Percentiles rank a stretch among this genome's conserved stretches.
These are phyloP conservation scores for Mucor saturninus DNA, from an alignment of 371 early-diverging fungal species.

Conservation along the genomic window DNA sequence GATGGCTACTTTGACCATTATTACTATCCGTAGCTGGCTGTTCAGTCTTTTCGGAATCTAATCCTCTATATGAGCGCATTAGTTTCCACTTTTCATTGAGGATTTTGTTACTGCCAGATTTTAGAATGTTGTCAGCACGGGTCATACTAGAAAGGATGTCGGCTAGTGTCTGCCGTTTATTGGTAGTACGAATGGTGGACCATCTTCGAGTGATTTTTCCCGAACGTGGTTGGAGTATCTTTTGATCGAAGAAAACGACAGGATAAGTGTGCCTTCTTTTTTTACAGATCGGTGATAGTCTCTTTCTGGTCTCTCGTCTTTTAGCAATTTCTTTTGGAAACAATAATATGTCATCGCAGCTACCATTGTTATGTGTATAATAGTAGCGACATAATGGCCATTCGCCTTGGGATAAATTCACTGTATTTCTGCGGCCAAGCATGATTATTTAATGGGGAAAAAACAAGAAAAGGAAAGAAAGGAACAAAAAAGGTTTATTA, in stretches of 20 bases:
- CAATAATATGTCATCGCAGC: conserved; percentile 20
- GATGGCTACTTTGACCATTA: background rate
- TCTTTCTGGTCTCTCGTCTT: background rate
- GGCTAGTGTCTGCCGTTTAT: conserved; percentile 18
- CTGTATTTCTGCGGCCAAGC: conserved; percentile 17
- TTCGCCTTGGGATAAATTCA: background rate
- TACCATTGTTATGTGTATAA: conserved; percentile 23
- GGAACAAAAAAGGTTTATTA: background rate
- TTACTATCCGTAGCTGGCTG: background rate
- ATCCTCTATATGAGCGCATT: conserved; percentile 4
- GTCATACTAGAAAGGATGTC: conserved; percentile 8
- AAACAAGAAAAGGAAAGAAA: conserved; percentile 1
- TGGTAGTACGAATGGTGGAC: background rate
- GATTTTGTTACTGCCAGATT: background rate
- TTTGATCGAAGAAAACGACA: background rate
- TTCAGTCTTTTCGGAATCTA: conserved; percentile 3
- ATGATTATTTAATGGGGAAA: background rate
- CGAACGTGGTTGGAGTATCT: too few relatives aligned
- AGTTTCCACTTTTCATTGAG: conserved; percentile 10
- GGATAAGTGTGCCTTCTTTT: background rate
- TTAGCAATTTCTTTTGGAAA: background rate
- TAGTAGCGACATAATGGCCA: conserved; percentile 23
- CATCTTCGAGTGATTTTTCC: conserved; percentile 1
- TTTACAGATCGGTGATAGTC: background rate
- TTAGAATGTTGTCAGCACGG: background rate